Evolutionary conservation across 2,329 filamentous ascomycete genomes (phyloP).

Genomic region (Dothiorella sarmentorum): DNA sequence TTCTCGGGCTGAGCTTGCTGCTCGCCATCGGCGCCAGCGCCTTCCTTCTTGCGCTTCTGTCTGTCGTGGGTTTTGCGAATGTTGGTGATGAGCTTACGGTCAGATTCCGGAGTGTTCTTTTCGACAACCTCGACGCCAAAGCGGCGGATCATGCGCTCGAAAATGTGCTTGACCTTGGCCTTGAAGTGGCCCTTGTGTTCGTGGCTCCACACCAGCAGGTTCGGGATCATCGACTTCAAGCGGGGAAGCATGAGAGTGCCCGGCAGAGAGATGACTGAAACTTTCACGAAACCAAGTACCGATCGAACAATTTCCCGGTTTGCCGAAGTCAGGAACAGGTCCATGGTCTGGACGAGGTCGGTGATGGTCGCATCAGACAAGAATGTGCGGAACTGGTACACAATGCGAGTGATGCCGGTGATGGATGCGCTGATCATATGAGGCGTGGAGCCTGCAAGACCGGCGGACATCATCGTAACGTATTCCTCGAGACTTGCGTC

Average conservation of each 20-base stretch:
- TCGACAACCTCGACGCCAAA: constrained; percentile 83
- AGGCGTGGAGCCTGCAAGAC: constrained; percentile 84
- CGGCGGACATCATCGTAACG: constrained; percentile 96
- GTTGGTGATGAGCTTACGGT: constrained; percentile 86
- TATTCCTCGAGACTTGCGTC: constrained; percentile 87
- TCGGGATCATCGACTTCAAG: constrained; percentile 74
- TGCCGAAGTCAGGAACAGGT: constrained; percentile 92
- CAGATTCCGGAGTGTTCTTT: constrained; percentile 75
- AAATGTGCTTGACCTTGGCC: constrained; percentile 95
- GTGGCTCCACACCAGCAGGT: constrained; percentile 92
- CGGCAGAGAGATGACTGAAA: constrained; percentile 83
- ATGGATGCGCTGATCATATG: constrained; percentile 99
- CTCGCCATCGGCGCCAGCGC: constrained; percentile 45
- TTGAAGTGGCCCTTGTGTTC: constrained; percentile 98
- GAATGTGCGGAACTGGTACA: constrained; percentile 80
- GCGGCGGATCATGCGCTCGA: constrained; percentile 88
- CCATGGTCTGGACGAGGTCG: constrained; percentile 90
- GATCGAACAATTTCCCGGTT: constrained; percentile 96
- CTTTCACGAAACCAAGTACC: constrained; percentile 94
- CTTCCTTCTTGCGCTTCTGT: constrained; percentile 82
- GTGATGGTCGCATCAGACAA: constrained; percentile 67
- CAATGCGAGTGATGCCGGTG: constrained; percentile 85
- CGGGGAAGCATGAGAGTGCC: constrained; percentile 74
- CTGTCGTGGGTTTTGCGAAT: constrained; percentile 94
- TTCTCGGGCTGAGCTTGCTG: constrained; percentile 30